A percentile compares a stretch with the other conserved stretches of the same genome.
Conservation (phyloP, 164 flowering plant species). For the Liriodendron chinense region DNA sequence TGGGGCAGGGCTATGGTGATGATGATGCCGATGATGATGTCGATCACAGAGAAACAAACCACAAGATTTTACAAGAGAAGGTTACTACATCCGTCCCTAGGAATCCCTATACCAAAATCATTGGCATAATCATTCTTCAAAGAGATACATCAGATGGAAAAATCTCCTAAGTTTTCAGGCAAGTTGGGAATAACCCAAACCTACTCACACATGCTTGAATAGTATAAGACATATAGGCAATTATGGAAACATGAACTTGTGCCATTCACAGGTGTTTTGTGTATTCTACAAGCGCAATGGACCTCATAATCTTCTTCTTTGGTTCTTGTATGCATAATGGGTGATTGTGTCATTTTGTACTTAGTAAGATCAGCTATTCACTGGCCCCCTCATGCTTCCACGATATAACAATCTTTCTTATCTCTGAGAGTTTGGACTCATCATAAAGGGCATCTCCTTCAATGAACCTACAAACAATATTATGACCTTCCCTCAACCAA, state of each 20-base stretch:
- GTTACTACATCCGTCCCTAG: not conserved
- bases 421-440: too few species aligned
- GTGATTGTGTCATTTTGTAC: too few species aligned
- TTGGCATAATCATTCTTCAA: not conserved
- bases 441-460: not conserved
- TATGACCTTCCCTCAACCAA: not conserved
- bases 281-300: not conserved
- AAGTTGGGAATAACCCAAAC: not conserved
- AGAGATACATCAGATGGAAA: not conserved
- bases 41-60: not conserved
- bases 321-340: too few species aligned
- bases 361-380: too few species aligned
- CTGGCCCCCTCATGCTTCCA: too few species aligned
- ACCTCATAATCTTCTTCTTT: too few species aligned
- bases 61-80: not conserved
- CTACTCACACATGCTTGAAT: too few species aligned
- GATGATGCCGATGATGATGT: not conserved
- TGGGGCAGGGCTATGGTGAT: conserved; percentile 1
- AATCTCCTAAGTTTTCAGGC: not conserved
- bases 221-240: too few species aligned
- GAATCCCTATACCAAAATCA: not conserved
- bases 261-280: too few species aligned
- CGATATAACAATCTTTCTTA: too few species aligned
- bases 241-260: too few species aligned
- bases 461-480: not conserved